Evolutionary conservation across 2,329 filamentous ascomycete genomes (phyloP), one percentile per base, ranked within the genome.

Genomic region (Salinomyces thailandicus): DNA sequence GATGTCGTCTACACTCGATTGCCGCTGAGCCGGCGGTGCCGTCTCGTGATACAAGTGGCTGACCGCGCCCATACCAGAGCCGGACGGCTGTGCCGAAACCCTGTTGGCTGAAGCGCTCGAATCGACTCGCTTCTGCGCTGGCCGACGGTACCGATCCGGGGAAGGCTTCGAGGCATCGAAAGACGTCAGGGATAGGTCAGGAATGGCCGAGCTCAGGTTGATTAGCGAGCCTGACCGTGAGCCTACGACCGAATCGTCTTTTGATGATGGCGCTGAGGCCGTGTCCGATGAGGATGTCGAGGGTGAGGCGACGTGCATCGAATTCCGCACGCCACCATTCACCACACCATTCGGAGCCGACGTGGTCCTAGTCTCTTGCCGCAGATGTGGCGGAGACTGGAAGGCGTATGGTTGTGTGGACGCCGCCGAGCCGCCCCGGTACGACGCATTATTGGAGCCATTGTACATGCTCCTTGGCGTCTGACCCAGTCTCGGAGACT

Each of bases 71-170:
- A 74, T 71, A 37, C 68, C 68, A 12, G 69, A 69, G 27, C 68
- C 64, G 15, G 70, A 71, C n/a, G 69, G 63, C 16, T 59, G 52
- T 15, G 64, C 62, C 22, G 68, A 68, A 30, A 53, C 37, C 34
- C 54, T 43, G 28, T 55, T 48, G 33, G 57, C 56, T 12, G 41
- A 30, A 43, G 53, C 50, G 33, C 49, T 61, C 45, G 63, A 70
- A 47, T 77, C 75, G 12, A 65, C 61, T 42, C 73, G 53, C 35
- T 52, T 67, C 47, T 73, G 72, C 39, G 72, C 67, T 37, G 69
- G 69, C 41, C 86, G 79, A 50, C 86, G 75, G 58, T 95, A 95
- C 41, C 89, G 77, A 57, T 94, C 86, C 1, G 85, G 84, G 1
- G 82, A 77, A 15, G 78, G 68, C 52, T 85, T 86, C 31, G 67